Evolutionary conservation across 2,329 filamentous ascomycete species (phyloP).

Genomic region (Immersiporthe knoxdaviesiana): DNA sequence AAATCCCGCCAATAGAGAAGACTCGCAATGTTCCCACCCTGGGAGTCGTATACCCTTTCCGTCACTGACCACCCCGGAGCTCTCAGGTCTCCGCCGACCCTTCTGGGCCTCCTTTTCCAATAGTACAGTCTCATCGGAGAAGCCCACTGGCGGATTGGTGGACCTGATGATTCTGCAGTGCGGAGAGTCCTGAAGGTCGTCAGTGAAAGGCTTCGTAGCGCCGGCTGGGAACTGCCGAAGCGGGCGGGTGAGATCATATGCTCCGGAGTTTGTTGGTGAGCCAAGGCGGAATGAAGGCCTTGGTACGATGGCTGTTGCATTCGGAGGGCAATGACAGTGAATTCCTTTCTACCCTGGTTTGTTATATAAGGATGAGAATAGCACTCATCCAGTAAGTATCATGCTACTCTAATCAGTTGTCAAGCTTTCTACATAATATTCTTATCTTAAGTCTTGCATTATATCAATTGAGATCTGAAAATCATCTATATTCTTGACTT

Average conservation of each 20-base stretch:
- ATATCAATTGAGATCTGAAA: not conserved
- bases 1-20: not conserved
- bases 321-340: too few relatives aligned
- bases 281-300: not conserved
- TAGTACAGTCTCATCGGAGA: not conserved
- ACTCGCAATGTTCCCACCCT: not conserved
- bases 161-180: not conserved
- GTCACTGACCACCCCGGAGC: not conserved
- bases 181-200: not conserved
- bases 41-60: not conserved
- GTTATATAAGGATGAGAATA: not conserved
- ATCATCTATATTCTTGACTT: not conserved
- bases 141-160: constrained; percentile 7
- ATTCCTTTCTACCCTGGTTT: not conserved
- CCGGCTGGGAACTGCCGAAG: not conserved
- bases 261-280: not conserved
- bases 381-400: not conserved
- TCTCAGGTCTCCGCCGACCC: not conserved
- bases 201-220: not conserved
- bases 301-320: not conserved
- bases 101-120: not conserved
- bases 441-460: too few relatives aligned
- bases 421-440: not conserved
- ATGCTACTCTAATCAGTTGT: too few relatives aligned
- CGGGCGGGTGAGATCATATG: not conserved